A percentile compares a stretch with the other conserved stretches of the same genome.
Evolutionary conservation across 768 basidiomycete species (phyloP).

Genomic region (Coprinellus aureogranulatus): DNA sequence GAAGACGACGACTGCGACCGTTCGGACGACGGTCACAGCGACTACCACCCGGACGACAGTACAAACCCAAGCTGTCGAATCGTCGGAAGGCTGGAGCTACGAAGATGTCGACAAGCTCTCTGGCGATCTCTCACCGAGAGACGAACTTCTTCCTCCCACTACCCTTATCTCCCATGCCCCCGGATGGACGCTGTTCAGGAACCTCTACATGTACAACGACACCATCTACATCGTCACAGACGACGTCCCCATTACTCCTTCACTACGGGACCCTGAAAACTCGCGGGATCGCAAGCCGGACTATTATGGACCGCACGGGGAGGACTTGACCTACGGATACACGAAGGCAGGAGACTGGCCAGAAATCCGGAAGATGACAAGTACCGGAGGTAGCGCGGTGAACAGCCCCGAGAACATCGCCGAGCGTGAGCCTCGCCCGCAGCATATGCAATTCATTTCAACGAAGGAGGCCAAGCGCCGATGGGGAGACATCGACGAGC

Average conservation of each 20-base stretch:
- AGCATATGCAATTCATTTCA: constrained; percentile 61
- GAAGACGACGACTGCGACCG: not conserved
- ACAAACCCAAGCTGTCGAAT: not conserved
- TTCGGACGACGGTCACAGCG: not conserved
- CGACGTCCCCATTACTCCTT: not conserved
- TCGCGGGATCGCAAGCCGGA: constrained; percentile 14
- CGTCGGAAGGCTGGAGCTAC: constrained; percentile 7
- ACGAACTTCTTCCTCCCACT: constrained; percentile 46
- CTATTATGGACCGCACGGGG: constrained; percentile 3
- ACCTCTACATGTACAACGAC: constrained; percentile 83
- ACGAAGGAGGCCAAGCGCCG: constrained; percentile 55
- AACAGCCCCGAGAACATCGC: constrained; percentile 64
- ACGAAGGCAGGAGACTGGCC: constrained; percentile 30
- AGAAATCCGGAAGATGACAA: constrained; percentile 60
- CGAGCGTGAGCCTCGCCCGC: constrained; percentile 61
- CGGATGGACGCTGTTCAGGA: constrained; percentile 83
- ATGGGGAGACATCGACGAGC: constrained; percentile 50
- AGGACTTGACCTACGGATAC: constrained; percentile 6
- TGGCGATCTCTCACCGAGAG: not conserved
- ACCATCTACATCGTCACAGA: constrained; percentile 69
- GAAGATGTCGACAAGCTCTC: not conserved
- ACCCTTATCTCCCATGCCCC: constrained; percentile 63
- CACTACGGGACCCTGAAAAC: constrained; percentile 7
- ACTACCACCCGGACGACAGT: constrained; percentile 3
- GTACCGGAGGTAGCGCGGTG: constrained; percentile 57